Evolutionary conservation across 75 land plant species (phyloP), one percentile per base, ranked within the genome.

Genomic region (Picea glauca): DNA sequence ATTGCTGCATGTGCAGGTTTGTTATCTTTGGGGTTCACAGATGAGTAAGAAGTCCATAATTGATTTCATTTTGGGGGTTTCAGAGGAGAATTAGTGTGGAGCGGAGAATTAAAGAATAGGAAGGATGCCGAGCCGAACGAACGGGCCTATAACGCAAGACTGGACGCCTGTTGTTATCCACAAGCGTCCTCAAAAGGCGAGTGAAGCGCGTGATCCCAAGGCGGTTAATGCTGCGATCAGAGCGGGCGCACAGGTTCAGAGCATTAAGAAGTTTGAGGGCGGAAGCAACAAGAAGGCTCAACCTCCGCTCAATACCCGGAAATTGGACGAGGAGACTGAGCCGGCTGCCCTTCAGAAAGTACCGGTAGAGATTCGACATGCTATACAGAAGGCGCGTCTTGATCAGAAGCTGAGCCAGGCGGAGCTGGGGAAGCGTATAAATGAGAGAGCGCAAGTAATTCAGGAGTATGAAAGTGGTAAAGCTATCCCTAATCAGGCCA

Each of bases 401-500:
- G 94, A 81, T 79, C 88, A 90, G 92, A 92, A 92, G 88, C 78
- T 89, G 85, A 88, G 90, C 74, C 92, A 92, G 82, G 94, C 90
- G 63, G 90, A 92, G 74, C 87, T 92, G 62, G 95, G 87, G 23
- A 86, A 93, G 92, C 81, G 54, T 79, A 93, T 93, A 72, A 90
- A 85, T 85, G 94, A 93, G 82, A 67, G 86, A 87, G 83, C 88
- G 13, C 92, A 93, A 88, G 92, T 93, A 32, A 88, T 93, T 38
- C 92, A 90, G 77, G 96, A 93, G 73, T 92, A 93, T 78, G 96
- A 93, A 82, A 84, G 86, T 64, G 96, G 94, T 5, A 92, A 92
- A 82, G 94, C 94, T 30, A 89, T 93, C 54, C 96, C 90, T 1
- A 84, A 87, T 60, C 90, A 93, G 84, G 86, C 86, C n/a, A 85